Percentiles rank a stretch among this genome's conserved stretches.
Conservation (phyloP, 495 filamentous ascomycete genomes). For the Aspergillus avenaceus region DNA sequence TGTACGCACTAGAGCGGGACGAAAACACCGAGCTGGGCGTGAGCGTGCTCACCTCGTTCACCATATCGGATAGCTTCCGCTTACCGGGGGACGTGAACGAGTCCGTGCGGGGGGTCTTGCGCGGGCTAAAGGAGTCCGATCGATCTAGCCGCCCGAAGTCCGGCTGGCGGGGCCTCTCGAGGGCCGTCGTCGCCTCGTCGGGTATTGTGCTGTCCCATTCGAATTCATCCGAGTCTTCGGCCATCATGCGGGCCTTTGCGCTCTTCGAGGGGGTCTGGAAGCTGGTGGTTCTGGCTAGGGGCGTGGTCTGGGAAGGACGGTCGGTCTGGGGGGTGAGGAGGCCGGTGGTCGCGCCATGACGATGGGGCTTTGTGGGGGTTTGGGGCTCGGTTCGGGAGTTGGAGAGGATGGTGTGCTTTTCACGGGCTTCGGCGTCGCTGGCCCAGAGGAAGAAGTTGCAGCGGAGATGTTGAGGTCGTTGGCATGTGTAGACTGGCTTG, state of each 20-base stretch:
- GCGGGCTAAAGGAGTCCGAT: not conserved
- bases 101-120: slow-evolving; percentile 44
- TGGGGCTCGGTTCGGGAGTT: slow-evolving; percentile 46
- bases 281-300: slow-evolving; percentile 5
- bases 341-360: slow-evolving; percentile 10
- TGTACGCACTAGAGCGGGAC: slow-evolving; percentile 7
- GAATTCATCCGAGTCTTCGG: slow-evolving; percentile 41
- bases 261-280: slow-evolving; percentile 27
- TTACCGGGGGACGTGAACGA: slow-evolving; percentile 48
- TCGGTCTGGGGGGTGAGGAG: slow-evolving; percentile 38
- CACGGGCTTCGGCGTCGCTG: slow-evolving; percentile 55
- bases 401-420: slow-evolving; percentile 45
- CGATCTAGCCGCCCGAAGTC: slow-evolving; percentile 15
- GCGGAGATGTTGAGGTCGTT: slow-evolving; percentile 40
- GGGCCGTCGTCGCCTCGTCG: not conserved
- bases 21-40: slow-evolving; percentile 23
- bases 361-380: slow-evolving; percentile 20
- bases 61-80: slow-evolving; percentile 43
- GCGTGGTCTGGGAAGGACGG: not conserved
- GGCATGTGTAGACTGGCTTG: slow-evolving; percentile 59
- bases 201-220: slow-evolving; percentile 35
- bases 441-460: slow-evolving; percentile 74
- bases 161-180: slow-evolving; percentile 15
- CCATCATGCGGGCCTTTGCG: slow-evolving; percentile 36
- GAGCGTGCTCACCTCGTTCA: slow-evolving; percentile 6